Evolutionary conservation across 495 filamentous ascomycete species (phyloP).

Genomic region (Parathielavia appendiculata): DNA sequence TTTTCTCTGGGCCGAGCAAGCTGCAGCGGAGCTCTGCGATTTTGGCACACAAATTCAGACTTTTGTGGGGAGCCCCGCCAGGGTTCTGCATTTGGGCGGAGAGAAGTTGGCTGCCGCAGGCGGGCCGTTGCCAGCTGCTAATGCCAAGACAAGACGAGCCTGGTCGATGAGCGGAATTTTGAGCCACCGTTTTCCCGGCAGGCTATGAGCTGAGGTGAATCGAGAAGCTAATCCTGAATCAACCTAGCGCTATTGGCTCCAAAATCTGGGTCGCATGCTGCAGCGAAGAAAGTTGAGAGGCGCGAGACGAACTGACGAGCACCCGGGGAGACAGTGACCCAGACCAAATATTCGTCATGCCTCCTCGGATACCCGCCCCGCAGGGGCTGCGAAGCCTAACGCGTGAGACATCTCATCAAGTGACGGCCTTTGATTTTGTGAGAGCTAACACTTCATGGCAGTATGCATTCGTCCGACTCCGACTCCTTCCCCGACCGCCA

Average conservation of each 20-base stretch:
- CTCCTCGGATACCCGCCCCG: slow-evolving; percentile 63
- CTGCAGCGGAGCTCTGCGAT: slow-evolving; percentile 27
- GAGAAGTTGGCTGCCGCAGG: slow-evolving; percentile 8
- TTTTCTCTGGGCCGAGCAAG: slow-evolving; percentile 28
- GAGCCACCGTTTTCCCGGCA: slow-evolving; percentile 16
- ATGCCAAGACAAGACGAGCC: background rate
- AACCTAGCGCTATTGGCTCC: slow-evolving; percentile 22
- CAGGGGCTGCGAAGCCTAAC: slow-evolving; percentile 58
- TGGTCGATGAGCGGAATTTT: slow-evolving; percentile 10
- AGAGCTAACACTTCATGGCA: slow-evolving; percentile 25
- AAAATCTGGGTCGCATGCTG: slow-evolving; percentile 28
- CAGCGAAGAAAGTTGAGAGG: slow-evolving; percentile 26
- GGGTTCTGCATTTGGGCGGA: slow-evolving; percentile 34
- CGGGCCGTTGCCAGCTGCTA: slow-evolving; percentile 10
- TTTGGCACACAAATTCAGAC: slow-evolving; percentile 34
- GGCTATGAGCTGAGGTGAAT: background rate
- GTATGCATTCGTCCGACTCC: slow-evolving; percentile 47
- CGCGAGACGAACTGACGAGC: slow-evolving; percentile 17
- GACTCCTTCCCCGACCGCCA: slow-evolving; percentile 22
- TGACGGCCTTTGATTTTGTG: background rate
- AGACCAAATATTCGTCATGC: slow-evolving; percentile 51
- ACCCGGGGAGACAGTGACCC: slow-evolving; percentile 13
- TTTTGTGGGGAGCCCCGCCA: slow-evolving; percentile 41
- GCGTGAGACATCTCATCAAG: slow-evolving; percentile 43
- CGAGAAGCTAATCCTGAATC: background rate